These are phyloP conservation scores for Penicillium sp. DNA, from an alignment of 2,329 filamentous ascomycete species.

Conservation along the genomic window DNA sequence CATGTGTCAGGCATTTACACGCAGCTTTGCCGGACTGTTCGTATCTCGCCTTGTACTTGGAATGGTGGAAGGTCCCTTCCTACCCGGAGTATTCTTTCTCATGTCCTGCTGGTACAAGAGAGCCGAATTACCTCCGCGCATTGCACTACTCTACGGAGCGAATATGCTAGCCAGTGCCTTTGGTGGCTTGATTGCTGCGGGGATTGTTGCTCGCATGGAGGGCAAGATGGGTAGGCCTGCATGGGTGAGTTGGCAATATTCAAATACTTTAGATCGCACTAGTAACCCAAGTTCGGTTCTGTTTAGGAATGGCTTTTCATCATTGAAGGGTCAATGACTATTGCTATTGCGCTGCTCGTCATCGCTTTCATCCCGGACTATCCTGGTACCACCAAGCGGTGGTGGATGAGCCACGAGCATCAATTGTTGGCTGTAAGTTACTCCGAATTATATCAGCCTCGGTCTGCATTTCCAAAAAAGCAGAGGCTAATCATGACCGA, in stretches of 20 bases:
- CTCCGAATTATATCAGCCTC: neutral
- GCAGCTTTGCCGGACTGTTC: conserved; percentile 60
- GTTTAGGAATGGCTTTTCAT: conserved; percentile 30
- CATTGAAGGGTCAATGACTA: conserved; percentile 25
- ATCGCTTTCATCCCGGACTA: conserved; percentile 17
- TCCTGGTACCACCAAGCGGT: conserved; percentile 12
- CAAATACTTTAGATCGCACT: neutral
- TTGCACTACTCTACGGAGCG: conserved; percentile 27
- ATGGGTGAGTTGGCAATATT: conserved; percentile 8
- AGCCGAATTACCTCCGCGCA: conserved; percentile 28
- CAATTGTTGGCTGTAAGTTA: conserved; percentile 19
- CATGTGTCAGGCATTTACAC: conserved; percentile 56
- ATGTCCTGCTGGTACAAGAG: conserved; percentile 46
- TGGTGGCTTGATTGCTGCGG: conserved; percentile 20
- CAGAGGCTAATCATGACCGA: neutral
- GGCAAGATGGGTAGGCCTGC: conserved; percentile 14
- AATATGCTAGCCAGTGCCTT: conserved; percentile 21
- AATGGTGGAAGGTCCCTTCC: conserved; percentile 65
- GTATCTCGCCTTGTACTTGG: conserved; percentile 62
- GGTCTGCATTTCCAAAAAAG: too few species aligned
- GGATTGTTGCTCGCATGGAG: conserved; percentile 18
- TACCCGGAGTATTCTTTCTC: conserved; percentile 48
- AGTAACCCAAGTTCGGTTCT: neutral
- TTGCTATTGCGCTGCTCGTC: conserved; percentile 19
- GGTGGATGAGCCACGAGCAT: conserved; percentile 15